Evolutionary conservation across 495 filamentous ascomycete species (phyloP), one percentile per base, ranked within the genome.

Genomic region (Penicillium egyptiacum): DNA sequence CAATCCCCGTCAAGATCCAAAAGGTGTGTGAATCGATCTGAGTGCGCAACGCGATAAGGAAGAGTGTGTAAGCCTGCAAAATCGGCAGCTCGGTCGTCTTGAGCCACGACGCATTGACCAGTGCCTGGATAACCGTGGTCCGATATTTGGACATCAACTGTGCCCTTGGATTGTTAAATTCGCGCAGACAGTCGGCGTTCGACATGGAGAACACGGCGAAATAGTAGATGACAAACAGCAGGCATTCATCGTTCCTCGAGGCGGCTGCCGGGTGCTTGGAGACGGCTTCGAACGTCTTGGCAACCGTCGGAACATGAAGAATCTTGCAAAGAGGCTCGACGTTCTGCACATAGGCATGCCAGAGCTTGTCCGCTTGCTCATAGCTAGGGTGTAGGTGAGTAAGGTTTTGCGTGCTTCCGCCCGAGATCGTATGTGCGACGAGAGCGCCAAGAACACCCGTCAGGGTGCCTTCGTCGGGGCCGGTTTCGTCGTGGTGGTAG

Each of bases 241-340:
- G 51, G 43, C 70, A 75, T 47, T 79, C 70, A 4, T 68, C 67
- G 14, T 50, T 61, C 33, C 70, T 73, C 2, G 72, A 66, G 7
- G 73, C 57, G 11, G 47, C 55, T 3, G 63, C 60, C 3, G 72
- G 59, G 16, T 65, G 40, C 11, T 55, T 50, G 8, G 60, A 70
- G n/a, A 72, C 71, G 4, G 57, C 55, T 22, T 75, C 60, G n/a
- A 81, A 55, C 46, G 63, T 49, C 12, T 67, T 61, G 14, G 53
- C 60, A 40, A 83, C 60, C 2, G 83, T 81, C 2, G 86, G 86
- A 6, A 81, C 77, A 65, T 89, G 87, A 51, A 88, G 77, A 37
- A 88, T 60, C 63, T 88, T 89, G 55, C 80, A 81, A 43, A 89
- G 64, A 3, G 87, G 85, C 66, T 88, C 83, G 52, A 88, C 81